Evolutionary conservation across 1,284 basidiomycete genomes (phyloP), one percentile per base, ranked within the genome.

Genomic region (Austroboletus niveus): DNA sequence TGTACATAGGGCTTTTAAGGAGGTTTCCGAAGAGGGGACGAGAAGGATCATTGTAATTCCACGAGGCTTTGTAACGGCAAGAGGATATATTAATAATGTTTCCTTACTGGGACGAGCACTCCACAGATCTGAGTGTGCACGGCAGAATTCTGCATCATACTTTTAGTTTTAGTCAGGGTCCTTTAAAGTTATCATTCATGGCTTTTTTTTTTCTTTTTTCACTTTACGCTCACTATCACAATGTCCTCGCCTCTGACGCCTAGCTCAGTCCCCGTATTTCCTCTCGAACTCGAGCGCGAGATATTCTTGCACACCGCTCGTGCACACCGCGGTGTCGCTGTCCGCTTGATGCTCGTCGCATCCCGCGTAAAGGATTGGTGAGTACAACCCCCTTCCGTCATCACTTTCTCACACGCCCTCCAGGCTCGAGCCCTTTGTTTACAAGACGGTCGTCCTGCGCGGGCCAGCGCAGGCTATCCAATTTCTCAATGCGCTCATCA

Each of bases 351-450:
- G 52, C 55, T 51, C 40, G 48, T 62, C 12, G 51, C 62, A 17
- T 45, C 42, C 14, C 52, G 57, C 15, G 53, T 57, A 15, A 57
- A 57, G 40, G 17, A 34, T 3, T 63, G 63, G 63, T 61, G 30
- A 45, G 58, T 45, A 10, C 8, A 17, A 31, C 29, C 39, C 4
- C n/a, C 38, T 17, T 7, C 12, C n/a, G n/a, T 6, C 38, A 8
- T 27, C 22, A 9, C 11, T 17, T 10, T 42, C 12, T 22, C 41
- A 45, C 38, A 47, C 9, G 1, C 17, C n/a, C 9, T n/a, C 17
- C 45, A 63, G 63, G 59, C 44, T 62, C 24, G 60, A 66, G 34
- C 41, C 50, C 8, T 56, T 51, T 32, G 46, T 57, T 8, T 59
- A 63, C 43, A 48, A 46, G 35, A 61, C 53, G 5, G 45, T 60